A percentile compares a stretch with the other conserved stretches of the same genome.
Conservation (phyloP, 345 rosid genomes). For the Reutealis trisperma region DNA sequence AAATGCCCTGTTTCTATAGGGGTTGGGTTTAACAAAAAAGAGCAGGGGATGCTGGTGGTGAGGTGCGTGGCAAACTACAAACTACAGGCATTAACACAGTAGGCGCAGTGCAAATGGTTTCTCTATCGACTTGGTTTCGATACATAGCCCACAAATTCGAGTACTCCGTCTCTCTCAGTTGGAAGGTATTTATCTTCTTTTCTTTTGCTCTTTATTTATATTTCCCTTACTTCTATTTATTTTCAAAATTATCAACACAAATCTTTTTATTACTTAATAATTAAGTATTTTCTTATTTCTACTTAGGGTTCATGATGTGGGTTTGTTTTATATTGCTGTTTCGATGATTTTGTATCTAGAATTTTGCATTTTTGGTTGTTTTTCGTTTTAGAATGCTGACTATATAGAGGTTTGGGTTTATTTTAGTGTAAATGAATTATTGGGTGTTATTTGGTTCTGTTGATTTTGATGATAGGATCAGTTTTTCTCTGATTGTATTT, state of each 20-base stretch:
- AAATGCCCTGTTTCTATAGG: too few relatives aligned
- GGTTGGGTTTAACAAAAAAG: slow-evolving; percentile 2
- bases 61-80: too few relatives aligned
- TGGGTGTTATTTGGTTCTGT: neutral
- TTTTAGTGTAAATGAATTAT: neutral
- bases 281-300: neutral
- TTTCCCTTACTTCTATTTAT: neutral
- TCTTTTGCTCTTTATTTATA: slow-evolving; percentile 11
- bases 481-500: neutral
- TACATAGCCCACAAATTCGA: slow-evolving; percentile 69
- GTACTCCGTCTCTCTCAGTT: slow-evolving; percentile 58
- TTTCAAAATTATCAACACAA: too few relatives aligned
- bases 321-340: neutral
- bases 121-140: slow-evolving; percentile 72
- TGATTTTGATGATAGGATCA: neutral
- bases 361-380: neutral
- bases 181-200: slow-evolving; percentile 49
- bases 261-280: too few relatives aligned
- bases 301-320: neutral
- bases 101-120: slow-evolving; percentile 48
- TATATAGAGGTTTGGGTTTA: neutral
- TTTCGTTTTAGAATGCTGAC: neutral
- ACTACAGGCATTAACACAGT: neutral
- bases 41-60: neutral
- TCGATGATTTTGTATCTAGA: neutral